Percentiles rank a stretch among this genome's conserved stretches.
These are phyloP conservation scores for Priceomyces haplophilus DNA, from an alignment of 805 yeast species.

Conservation along the genomic window DNA sequence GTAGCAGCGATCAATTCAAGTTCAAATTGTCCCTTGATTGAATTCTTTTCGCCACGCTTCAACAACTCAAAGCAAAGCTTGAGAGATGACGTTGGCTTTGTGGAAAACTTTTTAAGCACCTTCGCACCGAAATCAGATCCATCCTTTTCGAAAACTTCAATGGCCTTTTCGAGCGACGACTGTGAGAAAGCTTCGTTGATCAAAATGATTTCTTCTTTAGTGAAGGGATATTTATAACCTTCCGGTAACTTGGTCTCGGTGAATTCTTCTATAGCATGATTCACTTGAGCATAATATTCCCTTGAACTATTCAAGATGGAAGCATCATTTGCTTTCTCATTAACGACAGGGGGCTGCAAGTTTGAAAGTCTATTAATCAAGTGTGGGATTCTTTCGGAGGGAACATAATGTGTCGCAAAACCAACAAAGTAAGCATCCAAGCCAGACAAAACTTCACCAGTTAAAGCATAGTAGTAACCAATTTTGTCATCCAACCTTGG, in stretches of 20 bases:
- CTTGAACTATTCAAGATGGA: slow-evolving; percentile 21
- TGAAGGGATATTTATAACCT: slow-evolving; percentile 56
- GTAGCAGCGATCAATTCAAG: slow-evolving; percentile 76
- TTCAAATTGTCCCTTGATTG: slow-evolving; percentile 63
- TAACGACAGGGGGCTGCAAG: slow-evolving; percentile 44
- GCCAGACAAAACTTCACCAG: slow-evolving; percentile 78
- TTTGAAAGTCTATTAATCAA: slow-evolving; percentile 65
- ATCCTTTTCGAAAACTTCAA: slow-evolving; percentile 49
- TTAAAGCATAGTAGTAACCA: slow-evolving; percentile 82
- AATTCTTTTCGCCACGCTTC: slow-evolving; percentile 54
- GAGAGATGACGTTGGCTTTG: slow-evolving; percentile 77
- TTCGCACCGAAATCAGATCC: slow-evolving; percentile 64
- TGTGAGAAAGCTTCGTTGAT: slow-evolving; percentile 69
- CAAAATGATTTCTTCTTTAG: slow-evolving; percentile 52
- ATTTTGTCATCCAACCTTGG: slow-evolving; percentile 78
- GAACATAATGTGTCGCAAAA: slow-evolving; percentile 86
- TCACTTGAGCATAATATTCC: slow-evolving; percentile 56
- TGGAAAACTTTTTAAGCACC: slow-evolving; percentile 52
- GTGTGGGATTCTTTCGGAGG: slow-evolving; percentile 58
- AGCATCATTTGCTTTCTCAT: slow-evolving; percentile 25
- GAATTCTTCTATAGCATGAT: slow-evolving; percentile 76
- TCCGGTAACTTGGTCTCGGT: slow-evolving; percentile 59
- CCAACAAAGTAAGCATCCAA: slow-evolving; percentile 81
- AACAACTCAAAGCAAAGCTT: slow-evolving; percentile 69
- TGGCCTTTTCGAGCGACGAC: slow-evolving; percentile 51